Base-by-base conservation (phyloP, 1,284 basidiomycete species). In the Cryptococcus sp. region DNA sequence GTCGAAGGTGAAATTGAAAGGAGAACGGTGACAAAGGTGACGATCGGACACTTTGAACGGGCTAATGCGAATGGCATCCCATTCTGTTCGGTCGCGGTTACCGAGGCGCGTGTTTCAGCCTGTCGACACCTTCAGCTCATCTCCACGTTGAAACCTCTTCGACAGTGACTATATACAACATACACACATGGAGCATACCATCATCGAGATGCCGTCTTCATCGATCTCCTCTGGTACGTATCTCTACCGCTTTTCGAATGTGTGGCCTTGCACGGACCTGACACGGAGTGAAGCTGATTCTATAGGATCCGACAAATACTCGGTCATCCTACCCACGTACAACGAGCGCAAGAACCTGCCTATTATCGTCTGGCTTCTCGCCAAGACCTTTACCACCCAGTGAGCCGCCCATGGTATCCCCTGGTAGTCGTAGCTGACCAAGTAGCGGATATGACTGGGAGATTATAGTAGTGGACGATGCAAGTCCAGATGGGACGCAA, bases 301-400 rank as follows among this genome's bases (percentile, higher is more conserved):
- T 14, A 33, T 43, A 68, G 64, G 55, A 26, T 48, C 57, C 35
- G 66, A 74, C 60, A 88, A 85, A 72, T 89, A 88, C 70, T 87
- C 85, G 45, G 87, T 93, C 57, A 92, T 93, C 63, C 78, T 93
- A 11, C 90, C 90, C 36, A 93, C 89, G 2, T 94, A 93, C 73
- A 92, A 93, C 68, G 90, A 93, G 70, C 82, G 90, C 61, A 87
- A 87, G 75, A 93, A 94, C 67, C 74, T 94, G 19, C 90, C 90
- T 1, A 80, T 93, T 45, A 86, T 93, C 54, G 70, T 87, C 22
- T 92, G 86, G 85, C 75, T 92, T 2, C 74, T 92, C 34, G 85
- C 84, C 21, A 82, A 78, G 56, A 82, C 81, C 2, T 91, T 92
- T 56, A 72, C 76, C 38, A 79, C 85, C 65, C 78, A 86, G 88